Conservation (phyloP, 257 asterid genomes). For the Striga asiatica region DNA sequence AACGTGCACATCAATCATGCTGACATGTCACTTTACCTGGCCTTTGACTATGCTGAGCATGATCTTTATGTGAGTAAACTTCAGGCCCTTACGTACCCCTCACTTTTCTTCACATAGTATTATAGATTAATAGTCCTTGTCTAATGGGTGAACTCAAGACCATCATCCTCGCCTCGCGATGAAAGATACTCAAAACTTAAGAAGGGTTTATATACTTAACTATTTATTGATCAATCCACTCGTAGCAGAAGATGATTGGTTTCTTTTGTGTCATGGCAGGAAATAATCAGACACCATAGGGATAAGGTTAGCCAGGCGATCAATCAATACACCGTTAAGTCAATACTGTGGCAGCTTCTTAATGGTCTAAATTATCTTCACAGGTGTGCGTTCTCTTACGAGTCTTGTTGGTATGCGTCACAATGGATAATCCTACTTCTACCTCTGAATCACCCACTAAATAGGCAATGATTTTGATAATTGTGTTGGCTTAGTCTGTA, state of each 20-base stretch:
- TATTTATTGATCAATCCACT: conserved; percentile 8
- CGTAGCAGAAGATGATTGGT: conserved; percentile 14
- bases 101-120: neutral
- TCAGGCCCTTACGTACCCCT: neutral
- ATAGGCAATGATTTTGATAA: neutral
- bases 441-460: neutral
- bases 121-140: neutral
- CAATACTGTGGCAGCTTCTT: conserved; percentile 96
- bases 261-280: conserved; percentile 39
- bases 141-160: neutral
- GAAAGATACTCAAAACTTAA: neutral
- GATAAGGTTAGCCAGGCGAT: conserved; percentile 91
- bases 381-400: conserved; percentile 37
- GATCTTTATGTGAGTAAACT: conserved; percentile 83
- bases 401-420: conserved; percentile 1
- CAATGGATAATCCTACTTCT: neutral
- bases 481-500: neutral
- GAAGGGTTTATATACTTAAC: neutral
- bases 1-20: conserved; percentile 90
- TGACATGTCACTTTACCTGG: conserved; percentile 93
- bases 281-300: conserved; percentile 90
- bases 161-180: neutral
- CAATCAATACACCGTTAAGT: conserved; percentile 72
- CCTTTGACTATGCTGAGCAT: conserved; percentile 95
- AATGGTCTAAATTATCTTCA: conserved; percentile 95